These are phyloP conservation scores for Annulohypoxylon nitens DNA, from an alignment of 495 filamentous ascomycete genomes.

Conservation along the genomic window DNA sequence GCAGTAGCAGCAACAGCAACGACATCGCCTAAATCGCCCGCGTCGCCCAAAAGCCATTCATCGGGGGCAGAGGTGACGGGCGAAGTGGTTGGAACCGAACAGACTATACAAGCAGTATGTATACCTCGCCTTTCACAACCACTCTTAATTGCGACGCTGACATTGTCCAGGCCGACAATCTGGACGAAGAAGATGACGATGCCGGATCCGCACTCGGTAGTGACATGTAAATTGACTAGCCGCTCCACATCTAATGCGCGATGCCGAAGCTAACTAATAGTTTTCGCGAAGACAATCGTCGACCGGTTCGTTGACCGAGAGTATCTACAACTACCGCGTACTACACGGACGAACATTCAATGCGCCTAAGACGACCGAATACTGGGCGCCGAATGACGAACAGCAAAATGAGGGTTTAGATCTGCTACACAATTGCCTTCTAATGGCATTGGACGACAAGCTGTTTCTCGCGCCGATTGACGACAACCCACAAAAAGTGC, in stretches of 20 bases:
- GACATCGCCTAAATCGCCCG: constrained; percentile 1
- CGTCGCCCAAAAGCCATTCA: constrained; percentile 2
- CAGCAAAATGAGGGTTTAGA: constrained; percentile 27
- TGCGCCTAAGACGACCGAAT: constrained; percentile 29
- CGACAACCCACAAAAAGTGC: constrained; percentile 61
- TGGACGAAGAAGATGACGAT: constrained; percentile 26
- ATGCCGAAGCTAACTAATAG: constrained; percentile 1
- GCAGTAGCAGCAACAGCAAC: neutral
- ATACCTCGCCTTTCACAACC: neutral
- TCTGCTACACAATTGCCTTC: constrained; percentile 17
- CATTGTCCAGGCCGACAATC: constrained; percentile 22
- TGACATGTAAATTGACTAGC: constrained; percentile 22
- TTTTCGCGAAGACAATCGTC: constrained; percentile 25
- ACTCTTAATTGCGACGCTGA: neutral
- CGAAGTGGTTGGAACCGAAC: constrained; percentile 17
- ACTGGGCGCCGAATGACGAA: constrained; percentile 33
- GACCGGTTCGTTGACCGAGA: constrained; percentile 32
- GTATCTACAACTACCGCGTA: constrained; percentile 28
- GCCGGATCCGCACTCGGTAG: constrained; percentile 23
- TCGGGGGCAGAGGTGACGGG: constrained; percentile 3
- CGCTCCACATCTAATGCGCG: neutral
- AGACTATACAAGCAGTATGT: constrained; percentile 20
- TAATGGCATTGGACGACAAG: constrained; percentile 18
- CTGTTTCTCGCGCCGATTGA: constrained; percentile 61
- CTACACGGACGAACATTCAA: constrained; percentile 28